These are phyloP conservation scores for Phytophthora foliorum DNA, from an alignment of 352 stramenopile genomes.

Conservation along the genomic window DNA sequence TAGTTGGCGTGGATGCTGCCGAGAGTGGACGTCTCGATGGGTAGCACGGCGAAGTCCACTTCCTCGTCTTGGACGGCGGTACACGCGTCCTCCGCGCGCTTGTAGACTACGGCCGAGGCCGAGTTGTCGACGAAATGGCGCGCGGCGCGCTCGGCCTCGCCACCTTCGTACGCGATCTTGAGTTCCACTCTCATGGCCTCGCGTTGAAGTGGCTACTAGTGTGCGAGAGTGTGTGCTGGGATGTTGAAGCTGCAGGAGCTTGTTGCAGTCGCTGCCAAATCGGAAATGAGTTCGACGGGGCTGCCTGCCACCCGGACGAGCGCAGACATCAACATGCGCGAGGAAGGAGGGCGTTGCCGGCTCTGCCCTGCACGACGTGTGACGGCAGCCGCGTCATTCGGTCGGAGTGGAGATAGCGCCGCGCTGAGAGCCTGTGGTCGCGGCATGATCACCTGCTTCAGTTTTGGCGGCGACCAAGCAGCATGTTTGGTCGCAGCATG, in stretches of 20 bases:
- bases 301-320: no score
- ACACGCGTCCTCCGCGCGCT: constrained; percentile 54
- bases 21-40: constrained; percentile 97
- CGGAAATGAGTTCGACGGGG: constrained; percentile 27
- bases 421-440: neutral
- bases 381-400: constrained; percentile 8
- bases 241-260: constrained; percentile 12
- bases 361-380: neutral
- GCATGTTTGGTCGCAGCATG: constrained; percentile 28
- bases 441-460: constrained; percentile 15
- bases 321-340: neutral
- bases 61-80: constrained; percentile 76
- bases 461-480: constrained; percentile 27
- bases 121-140: constrained; percentile 36
- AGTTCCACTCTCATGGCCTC: constrained; percentile 53
- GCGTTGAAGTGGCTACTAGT: constrained; percentile 16
- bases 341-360: no score
- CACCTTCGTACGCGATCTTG: constrained; percentile 95
- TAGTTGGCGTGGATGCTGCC: constrained; percentile 98
- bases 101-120: constrained; percentile 45
- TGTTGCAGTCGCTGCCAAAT: constrained; percentile 25
- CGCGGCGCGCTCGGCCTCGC: constrained; percentile 91
- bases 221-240: neutral
- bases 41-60: constrained; percentile 95
- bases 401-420: neutral